phyloP scores from a whole-genome alignment of 1,139 yeast species.

The Casaregolazyma lundiana region DNA sequence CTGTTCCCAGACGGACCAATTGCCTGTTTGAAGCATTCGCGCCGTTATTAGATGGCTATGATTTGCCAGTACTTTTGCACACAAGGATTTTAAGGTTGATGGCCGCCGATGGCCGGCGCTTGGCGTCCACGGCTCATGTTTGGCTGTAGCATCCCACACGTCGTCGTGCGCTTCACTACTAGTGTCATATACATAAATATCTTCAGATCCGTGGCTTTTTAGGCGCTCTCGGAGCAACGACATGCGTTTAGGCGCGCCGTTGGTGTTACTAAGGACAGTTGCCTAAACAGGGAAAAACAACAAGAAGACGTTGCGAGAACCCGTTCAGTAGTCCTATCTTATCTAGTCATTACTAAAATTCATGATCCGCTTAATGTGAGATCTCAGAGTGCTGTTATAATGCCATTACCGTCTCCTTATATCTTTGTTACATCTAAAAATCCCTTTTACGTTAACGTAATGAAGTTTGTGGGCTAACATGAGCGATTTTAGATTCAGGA shows the following conservation, averaged over 20 bases:
- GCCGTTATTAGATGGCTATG: constrained; percentile 13
- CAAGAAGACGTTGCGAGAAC: too few species aligned
- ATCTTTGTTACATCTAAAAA: too few species aligned
- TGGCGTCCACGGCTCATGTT: background rate
- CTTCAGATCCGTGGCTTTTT: background rate
- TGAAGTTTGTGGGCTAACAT: too few species aligned
- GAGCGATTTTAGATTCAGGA: too few species aligned
- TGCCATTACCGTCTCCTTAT: too few species aligned
- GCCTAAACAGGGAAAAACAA: background rate
- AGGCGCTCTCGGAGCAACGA: background rate
- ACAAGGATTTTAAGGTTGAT: background rate
- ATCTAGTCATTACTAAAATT: too few species aligned
- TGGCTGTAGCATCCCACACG: background rate
- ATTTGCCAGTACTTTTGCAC: constrained; percentile 13
- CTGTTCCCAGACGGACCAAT: constrained; percentile 24
- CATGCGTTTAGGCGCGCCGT: too few species aligned
- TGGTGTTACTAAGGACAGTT: too few species aligned
- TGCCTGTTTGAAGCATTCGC: constrained; percentile 12
- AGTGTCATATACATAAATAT: background rate
- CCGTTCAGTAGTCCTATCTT: too few species aligned
- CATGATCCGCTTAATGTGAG: too few species aligned
- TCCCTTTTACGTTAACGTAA: too few species aligned
- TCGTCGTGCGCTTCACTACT: background rate
- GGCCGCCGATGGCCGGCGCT: background rate
- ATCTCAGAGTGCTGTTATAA: too few species aligned